phyloP scores from a whole-genome alignment of 768 basidiomycete species.

The Cystofilobasidium macerans region DNA sequence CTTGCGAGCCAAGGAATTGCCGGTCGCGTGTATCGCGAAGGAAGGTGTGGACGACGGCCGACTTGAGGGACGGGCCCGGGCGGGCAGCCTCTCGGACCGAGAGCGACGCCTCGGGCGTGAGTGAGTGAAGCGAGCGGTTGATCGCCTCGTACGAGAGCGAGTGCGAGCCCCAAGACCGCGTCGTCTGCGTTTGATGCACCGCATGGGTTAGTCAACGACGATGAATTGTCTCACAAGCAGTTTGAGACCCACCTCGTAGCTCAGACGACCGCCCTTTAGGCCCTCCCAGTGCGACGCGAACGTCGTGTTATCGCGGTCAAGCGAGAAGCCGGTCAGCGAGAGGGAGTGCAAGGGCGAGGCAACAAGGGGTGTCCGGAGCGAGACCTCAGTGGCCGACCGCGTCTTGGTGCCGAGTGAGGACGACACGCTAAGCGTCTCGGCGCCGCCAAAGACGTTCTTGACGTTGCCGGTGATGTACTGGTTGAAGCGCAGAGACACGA shows the following conservation, averaged over 20 bases:
- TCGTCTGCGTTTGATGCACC: conserved; percentile 6
- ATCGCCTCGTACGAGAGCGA: conserved; percentile 78
- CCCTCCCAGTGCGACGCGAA: conserved; percentile 47
- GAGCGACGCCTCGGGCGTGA: background rate
- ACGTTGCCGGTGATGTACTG: conserved; percentile 70
- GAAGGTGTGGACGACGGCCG: conserved; percentile 68
- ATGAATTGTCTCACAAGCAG: conserved; percentile 18
- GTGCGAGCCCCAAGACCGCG: conserved; percentile 43
- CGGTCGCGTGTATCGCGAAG: conserved; percentile 66
- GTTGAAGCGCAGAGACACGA: background rate
- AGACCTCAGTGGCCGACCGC: conserved; percentile 58
- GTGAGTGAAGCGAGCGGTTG: conserved; percentile 54
- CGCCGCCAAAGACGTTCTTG: conserved; percentile 82
- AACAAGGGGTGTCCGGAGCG: conserved; percentile 39
- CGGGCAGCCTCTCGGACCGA: conserved; percentile 57
- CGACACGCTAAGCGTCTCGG: conserved; percentile 74
- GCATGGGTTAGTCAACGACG: conserved; percentile 10
- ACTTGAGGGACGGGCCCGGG: conserved; percentile 66
- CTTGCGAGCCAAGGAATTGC: conserved; percentile 50
- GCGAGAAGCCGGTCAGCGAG: conserved; percentile 58
- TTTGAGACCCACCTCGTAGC: conserved; percentile 60
- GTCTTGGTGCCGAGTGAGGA: conserved; percentile 79
- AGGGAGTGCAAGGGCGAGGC: conserved; percentile 54
- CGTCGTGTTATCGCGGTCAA: conserved; percentile 66
- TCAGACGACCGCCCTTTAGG: conserved; percentile 49